These are phyloP conservation scores for Suhomyces wounanorum DNA, from an alignment of 1,139 yeast species.

Conservation along the genomic window DNA sequence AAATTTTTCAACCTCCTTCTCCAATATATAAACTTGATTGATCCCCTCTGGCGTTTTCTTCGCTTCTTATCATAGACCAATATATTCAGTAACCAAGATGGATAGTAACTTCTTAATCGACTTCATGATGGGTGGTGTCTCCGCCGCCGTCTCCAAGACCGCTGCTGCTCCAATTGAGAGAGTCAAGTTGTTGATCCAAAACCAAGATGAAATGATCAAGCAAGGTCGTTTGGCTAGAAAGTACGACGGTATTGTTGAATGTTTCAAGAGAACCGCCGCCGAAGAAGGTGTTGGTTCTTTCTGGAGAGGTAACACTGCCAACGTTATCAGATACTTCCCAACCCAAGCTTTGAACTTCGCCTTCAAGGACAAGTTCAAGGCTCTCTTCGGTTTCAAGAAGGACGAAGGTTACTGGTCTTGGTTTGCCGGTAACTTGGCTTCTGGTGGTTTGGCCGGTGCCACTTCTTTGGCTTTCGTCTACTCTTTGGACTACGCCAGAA, in stretches of 20 bases:
- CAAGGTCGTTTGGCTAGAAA: constrained; percentile 54
- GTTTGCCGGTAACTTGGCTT: constrained; percentile 59
- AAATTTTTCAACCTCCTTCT: constrained; percentile 11
- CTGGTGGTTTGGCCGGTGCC: constrained; percentile 61
- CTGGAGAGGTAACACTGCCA: constrained; percentile 63
- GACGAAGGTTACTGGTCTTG: constrained; percentile 52
- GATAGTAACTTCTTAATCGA: constrained; percentile 28
- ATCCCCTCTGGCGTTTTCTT: constrained; percentile 10
- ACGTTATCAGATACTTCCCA: constrained; percentile 58
- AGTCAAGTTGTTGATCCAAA: constrained; percentile 55
- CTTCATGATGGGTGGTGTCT: constrained; percentile 58
- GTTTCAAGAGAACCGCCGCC: constrained; percentile 56
- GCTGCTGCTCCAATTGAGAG: constrained; percentile 60
- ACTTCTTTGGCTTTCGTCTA: constrained; percentile 55
- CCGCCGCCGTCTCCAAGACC: constrained; percentile 59
- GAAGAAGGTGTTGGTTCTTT: constrained; percentile 53
- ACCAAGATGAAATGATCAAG: constrained; percentile 57
- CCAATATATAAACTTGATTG: constrained; percentile 12
- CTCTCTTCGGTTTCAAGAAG: constrained; percentile 55
- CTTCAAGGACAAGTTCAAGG: constrained; percentile 55
- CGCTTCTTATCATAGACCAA: constrained; percentile 14
- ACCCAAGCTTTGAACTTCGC: constrained; percentile 57
- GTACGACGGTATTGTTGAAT: constrained; percentile 53
- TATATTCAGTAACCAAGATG: constrained; percentile 19
- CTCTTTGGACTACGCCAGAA: constrained; percentile 58